These are phyloP conservation scores for Malassezia japonica DNA, from an alignment of 1,284 basidiomycete genomes.

Conservation along the genomic window DNA sequence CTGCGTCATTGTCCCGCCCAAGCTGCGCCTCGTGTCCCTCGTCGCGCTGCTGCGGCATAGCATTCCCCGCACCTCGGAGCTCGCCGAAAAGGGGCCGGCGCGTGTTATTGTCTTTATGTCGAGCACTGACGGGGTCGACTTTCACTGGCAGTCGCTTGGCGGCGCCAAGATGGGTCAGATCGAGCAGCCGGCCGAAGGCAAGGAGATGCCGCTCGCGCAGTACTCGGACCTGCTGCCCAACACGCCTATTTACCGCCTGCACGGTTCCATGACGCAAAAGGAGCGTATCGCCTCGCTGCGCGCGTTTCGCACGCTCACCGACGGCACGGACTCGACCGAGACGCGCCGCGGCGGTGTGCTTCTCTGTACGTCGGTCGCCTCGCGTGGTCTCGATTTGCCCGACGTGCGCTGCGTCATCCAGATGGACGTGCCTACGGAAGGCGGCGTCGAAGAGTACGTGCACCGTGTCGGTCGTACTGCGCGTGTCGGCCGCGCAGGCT, in stretches of 20 bases:
- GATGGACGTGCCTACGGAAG: slow-evolving; percentile 94
- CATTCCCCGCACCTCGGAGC: slow-evolving; percentile 52
- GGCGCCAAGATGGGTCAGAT: slow-evolving; percentile 60
- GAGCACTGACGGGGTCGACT: slow-evolving; percentile 95
- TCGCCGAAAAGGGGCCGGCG: slow-evolving; percentile 36
- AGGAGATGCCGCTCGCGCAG: slow-evolving; percentile 27
- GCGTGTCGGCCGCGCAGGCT: slow-evolving; percentile 73
- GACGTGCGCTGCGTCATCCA: slow-evolving; percentile 89
- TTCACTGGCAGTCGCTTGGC: slow-evolving; percentile 82
- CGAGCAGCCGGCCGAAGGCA: slow-evolving; percentile 21
- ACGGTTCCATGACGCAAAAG: slow-evolving; percentile 77
- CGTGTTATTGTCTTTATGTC: slow-evolving; percentile 87
- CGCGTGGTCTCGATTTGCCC: slow-evolving; percentile 91
- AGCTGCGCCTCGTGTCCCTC: slow-evolving; percentile 81
- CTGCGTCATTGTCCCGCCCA: slow-evolving; percentile 82
- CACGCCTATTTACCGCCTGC: slow-evolving; percentile 76
- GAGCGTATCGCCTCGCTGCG: slow-evolving; percentile 72
- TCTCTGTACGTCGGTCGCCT: slow-evolving; percentile 90
- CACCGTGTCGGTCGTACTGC: slow-evolving; percentile 95
- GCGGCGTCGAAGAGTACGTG: slow-evolving; percentile 89
- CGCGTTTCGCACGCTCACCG: slow-evolving; percentile 58
- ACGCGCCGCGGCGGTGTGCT: slow-evolving; percentile 56
- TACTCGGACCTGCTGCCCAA: slow-evolving; percentile 60
- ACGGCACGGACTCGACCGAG: neutral
- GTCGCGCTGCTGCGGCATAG: slow-evolving; percentile 64